Base-by-base conservation (phyloP, 441 rosid genomes). In the Brassica hybrid region DNA sequence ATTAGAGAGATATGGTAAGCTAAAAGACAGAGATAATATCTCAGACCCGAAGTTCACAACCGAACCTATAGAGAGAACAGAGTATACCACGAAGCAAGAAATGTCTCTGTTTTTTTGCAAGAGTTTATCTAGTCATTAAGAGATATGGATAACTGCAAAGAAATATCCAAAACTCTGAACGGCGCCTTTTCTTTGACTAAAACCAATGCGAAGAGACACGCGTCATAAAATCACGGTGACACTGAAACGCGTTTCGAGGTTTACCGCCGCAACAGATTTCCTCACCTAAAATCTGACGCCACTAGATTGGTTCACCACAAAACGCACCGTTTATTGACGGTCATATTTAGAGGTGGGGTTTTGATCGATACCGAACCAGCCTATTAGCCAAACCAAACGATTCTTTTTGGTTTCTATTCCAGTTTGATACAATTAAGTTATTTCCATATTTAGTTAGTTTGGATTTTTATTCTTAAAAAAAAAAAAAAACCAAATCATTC, bases 241-340 rank as follows among this genome's bases (percentile, higher is more conserved):
- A 30, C 43, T 41, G 63, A 69, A 79, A 64, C 82, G 72, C 72
- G 7, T 79, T 69, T 74, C 78, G 63, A 79, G 43, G 72, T 61
- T 74, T 58, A 8, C 64, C 17, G 69, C 82, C 79, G 76, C 64
- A 61, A 74, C 50, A 17, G 50, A 17, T 36, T 9, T 9, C 18
- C 76, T 59, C 36, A 21, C 3, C 23, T 61, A 1, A 60, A 8
- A 68, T 41, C 56, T 60, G 56, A 41, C 48, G 14, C 7, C 41
- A 73, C 64, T 73, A 7, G 16, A 7, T 25, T 0, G 21, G 5
- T 25, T 0, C 16, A 36, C 52, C 2, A 2, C 1, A 27, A 79
- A 79, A 74, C 75, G 63, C 78, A 7, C 0, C 82, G 75, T 69
- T 73, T 23, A 9, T 2, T 41, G n/a, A 4, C 11, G 14, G 36